Percentiles rank a stretch among this genome's conserved stretches.
Conservation (phyloP, 2,329 filamentous ascomycete species). For the Cladosporium halotolerans region DNA sequence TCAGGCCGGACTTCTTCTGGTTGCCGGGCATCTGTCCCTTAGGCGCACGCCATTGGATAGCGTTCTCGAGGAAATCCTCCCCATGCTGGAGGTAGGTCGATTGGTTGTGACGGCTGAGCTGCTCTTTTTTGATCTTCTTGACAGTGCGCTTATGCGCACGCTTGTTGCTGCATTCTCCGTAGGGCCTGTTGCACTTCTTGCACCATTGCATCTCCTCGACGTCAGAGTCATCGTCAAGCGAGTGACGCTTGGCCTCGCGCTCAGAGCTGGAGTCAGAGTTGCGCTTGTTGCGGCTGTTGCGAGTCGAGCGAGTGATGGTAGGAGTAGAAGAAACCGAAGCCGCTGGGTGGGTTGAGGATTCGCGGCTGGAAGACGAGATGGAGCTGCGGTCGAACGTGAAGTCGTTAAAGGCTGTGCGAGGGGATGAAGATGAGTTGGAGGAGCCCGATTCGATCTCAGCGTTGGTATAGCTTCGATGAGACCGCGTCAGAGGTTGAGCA, state of each 20-base stretch:
- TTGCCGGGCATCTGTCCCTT: constrained; percentile 1
- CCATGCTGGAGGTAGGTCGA: background rate
- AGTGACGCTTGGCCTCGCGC: background rate
- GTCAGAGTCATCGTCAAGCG: background rate
- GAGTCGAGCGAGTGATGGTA: background rate
- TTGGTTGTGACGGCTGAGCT: background rate
- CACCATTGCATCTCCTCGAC: background rate
- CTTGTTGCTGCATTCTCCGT: background rate
- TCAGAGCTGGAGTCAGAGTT: background rate
- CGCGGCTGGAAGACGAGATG: background rate
- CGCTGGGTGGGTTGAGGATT: background rate
- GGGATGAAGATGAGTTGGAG: background rate
- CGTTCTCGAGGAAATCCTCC: background rate
- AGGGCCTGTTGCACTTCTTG: background rate
- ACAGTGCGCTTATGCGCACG: background rate
- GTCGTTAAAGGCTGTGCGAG: background rate
- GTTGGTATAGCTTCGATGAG: background rate
- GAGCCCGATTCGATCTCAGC: background rate
- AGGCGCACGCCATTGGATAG: background rate
- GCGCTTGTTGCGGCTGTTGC: background rate
- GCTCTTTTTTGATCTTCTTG: constrained; percentile 1
- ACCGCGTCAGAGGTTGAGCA: background rate
- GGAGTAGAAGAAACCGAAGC: background rate
- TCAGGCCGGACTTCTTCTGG: background rate
- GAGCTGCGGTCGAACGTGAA: background rate